Evolutionary conservation across 2,329 filamentous ascomycete genomes (phyloP).

Genomic region (Fonsecaea pedrosoi): DNA sequence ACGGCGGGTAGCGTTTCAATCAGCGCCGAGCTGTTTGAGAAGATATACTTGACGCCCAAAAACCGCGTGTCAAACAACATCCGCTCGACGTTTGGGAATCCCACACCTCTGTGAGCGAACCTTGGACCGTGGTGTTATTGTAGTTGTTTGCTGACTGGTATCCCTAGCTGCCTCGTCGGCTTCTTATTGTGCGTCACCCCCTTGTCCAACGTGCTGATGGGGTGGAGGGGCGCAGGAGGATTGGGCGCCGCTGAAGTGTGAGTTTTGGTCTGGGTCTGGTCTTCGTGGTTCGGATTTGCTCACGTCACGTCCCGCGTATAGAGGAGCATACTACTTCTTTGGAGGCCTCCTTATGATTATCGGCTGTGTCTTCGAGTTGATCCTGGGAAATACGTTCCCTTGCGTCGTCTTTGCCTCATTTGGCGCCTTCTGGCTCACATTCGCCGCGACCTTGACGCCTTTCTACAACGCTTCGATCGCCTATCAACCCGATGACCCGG

Average conservation of each 20-base stretch:
- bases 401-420: conserved; percentile 13
- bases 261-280: conserved; percentile 40
- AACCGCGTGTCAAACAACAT: conserved; percentile 43
- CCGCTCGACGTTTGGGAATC: conserved; percentile 19
- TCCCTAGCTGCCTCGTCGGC: conserved; percentile 43
- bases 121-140: too few species aligned
- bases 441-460: conserved; percentile 10
- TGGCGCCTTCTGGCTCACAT: conserved; percentile 9
- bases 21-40: conserved; percentile 46
- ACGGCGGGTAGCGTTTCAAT: conserved; percentile 58
- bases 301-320: background rate
- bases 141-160: too few species aligned
- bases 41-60: conserved; percentile 46
- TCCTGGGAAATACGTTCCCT: conserved; percentile 7
- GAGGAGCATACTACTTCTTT: conserved; percentile 42
- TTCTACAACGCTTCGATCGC: conserved; percentile 11
- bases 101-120: conserved; percentile 2
- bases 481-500: conserved; percentile 31
- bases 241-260: conserved; percentile 54
- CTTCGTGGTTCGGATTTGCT: too few species aligned
- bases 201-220: conserved; percentile 63
- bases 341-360: conserved; percentile 43
- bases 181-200: conserved; percentile 63
- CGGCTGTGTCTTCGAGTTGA: conserved; percentile 14
- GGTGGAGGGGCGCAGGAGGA: conserved; percentile 64